Evolutionary conservation across 805 yeast species (phyloP).

Genomic region (Lachancea waltii): DNA sequence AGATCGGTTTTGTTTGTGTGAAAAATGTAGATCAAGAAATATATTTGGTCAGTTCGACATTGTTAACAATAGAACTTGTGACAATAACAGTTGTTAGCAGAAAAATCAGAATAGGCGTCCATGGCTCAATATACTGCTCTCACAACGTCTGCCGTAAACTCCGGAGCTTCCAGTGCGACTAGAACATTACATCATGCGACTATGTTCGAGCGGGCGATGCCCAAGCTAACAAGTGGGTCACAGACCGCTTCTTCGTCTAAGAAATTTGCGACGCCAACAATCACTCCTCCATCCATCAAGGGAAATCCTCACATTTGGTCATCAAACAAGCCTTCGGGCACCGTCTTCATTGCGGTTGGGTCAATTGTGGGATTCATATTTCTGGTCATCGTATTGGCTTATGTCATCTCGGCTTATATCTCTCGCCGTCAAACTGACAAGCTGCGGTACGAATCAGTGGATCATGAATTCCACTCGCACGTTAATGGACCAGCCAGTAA

Average conservation of each 20-base stretch:
- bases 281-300: constrained; percentile 46
- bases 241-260: background rate
- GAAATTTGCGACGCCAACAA: constrained; percentile 27
- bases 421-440: constrained; percentile 49
- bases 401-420: constrained; percentile 40
- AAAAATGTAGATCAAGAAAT: background rate
- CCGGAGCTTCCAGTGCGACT: background rate
- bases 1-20: no score
- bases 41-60: background rate
- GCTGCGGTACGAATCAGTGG: constrained; percentile 21
- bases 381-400: constrained; percentile 46
- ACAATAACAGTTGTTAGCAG: no score
- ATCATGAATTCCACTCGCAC: constrained; percentile 10
- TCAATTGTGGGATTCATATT: constrained; percentile 55
- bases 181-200: background rate
- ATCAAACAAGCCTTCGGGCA: constrained; percentile 59
- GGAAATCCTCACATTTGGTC: constrained; percentile 68
- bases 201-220: constrained; percentile 1
- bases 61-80: no score
- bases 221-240: background rate
- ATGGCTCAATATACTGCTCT: background rate
- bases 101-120: no score
- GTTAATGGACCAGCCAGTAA: no score
- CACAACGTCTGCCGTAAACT: background rate
- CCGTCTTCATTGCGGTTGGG: constrained; percentile 80